These are phyloP conservation scores for Chrysanthemum seticuspe DNA, from an alignment of 129 eudicot species.

Conservation along the genomic window DNA sequence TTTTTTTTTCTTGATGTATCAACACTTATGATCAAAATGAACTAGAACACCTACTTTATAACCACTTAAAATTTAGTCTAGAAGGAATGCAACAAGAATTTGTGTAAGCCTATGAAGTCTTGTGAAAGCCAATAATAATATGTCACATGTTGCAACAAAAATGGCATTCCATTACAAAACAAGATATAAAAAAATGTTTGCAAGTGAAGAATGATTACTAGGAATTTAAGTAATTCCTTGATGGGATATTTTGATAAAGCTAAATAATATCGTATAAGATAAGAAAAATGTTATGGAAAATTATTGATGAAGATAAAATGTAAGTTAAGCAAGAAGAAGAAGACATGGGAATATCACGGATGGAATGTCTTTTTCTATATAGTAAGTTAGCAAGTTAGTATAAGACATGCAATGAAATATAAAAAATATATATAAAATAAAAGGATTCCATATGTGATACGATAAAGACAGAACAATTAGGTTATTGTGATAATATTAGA, in stretches of 20 bases:
- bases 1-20: background rate
- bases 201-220: background rate
- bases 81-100: background rate
- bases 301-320: background rate
- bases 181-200: background rate
- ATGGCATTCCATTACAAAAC: background rate
- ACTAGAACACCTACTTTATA: background rate
- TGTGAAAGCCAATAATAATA: slow-evolving; percentile 8
- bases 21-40: no score
- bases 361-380: slow-evolving; percentile 29
- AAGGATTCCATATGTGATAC: no score
- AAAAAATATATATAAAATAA: background rate
- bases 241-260: background rate
- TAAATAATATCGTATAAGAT: slow-evolving; percentile 28
- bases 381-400: slow-evolving; percentile 3
- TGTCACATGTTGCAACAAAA: background rate
- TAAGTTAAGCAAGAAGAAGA: background rate
- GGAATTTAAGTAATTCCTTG: background rate
- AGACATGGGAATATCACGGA: slow-evolving; percentile 34
- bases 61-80: background rate
- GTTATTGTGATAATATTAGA: no score
- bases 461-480: no score
- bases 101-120: background rate
- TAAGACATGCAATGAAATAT: background rate
- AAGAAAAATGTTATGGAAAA: background rate